Conservation (phyloP, 2,329 filamentous ascomycete genomes). For the Phaeosphaeriaceae sp. region DNA sequence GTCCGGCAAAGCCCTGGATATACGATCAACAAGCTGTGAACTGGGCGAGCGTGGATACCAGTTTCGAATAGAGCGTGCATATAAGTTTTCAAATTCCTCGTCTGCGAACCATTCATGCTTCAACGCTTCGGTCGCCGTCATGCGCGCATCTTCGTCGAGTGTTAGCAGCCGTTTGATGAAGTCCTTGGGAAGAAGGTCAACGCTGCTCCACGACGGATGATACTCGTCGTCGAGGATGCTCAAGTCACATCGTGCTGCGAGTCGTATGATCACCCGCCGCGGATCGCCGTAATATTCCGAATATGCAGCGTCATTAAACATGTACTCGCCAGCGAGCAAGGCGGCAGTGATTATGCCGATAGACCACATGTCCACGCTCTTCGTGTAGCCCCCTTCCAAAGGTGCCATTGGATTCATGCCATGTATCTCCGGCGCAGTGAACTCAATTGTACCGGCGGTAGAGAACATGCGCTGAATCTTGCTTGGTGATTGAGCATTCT, state of each 20-base stretch:
- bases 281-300: slow-evolving; percentile 34
- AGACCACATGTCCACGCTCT: slow-evolving; percentile 69
- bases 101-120: slow-evolving; percentile 66
- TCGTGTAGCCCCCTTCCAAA: slow-evolving; percentile 59
- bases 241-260: slow-evolving; percentile 54
- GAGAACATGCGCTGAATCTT: slow-evolving; percentile 59
- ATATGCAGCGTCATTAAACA: slow-evolving; percentile 53
- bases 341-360: slow-evolving; percentile 63
- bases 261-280: slow-evolving; percentile 35
- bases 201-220: slow-evolving; percentile 52
- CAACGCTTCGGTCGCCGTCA: slow-evolving; percentile 63
- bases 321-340: slow-evolving; percentile 59
- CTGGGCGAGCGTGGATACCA: slow-evolving; percentile 57
- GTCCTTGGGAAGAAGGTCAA: slow-evolving; percentile 57
- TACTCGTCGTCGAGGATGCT: slow-evolving; percentile 50
- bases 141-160: slow-evolving; percentile 57
- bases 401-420: slow-evolving; percentile 35
- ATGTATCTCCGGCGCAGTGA: slow-evolving; percentile 62
- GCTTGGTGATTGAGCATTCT: slow-evolving; percentile 7
- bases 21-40: slow-evolving; percentile 38
- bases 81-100: slow-evolving; percentile 58
- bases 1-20: slow-evolving; percentile 9
- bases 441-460: slow-evolving; percentile 64
- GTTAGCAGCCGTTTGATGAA: slow-evolving; percentile 63
- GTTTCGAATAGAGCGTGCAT: slow-evolving; percentile 56